A percentile compares a stretch with the other conserved stretches of the same genome.
Conservation (phyloP, 1,284 basidiomycete species). For the Xerocomus nothofagi region DNA sequence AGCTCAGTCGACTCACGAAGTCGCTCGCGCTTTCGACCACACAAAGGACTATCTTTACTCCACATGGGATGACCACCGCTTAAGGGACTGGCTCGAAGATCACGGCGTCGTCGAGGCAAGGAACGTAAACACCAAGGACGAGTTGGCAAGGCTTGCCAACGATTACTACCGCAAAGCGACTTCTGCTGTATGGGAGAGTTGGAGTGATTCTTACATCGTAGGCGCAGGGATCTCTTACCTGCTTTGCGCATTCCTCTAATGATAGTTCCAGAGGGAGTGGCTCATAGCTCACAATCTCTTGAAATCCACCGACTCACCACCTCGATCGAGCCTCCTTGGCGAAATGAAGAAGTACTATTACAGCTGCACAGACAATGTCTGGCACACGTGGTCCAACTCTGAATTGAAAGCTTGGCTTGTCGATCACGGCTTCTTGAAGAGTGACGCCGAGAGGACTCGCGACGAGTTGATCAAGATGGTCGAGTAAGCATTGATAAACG, state of each 20-base stretch:
- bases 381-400: slow-evolving; percentile 69
- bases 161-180: slow-evolving; percentile 64
- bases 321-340: slow-evolving; percentile 65
- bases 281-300: slow-evolving; percentile 67
- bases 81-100: slow-evolving; percentile 71
- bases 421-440: slow-evolving; percentile 66
- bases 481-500: slow-evolving; percentile 40
- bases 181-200: slow-evolving; percentile 75
- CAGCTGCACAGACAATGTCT: slow-evolving; percentile 56
- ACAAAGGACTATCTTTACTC: slow-evolving; percentile 86
- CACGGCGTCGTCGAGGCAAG: slow-evolving; percentile 73
- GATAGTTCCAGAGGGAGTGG: slow-evolving; percentile 66
- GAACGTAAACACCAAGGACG: slow-evolving; percentile 60
- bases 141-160: slow-evolving; percentile 68
- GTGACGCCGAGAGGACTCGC: slow-evolving; percentile 65
- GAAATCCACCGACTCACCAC: slow-evolving; percentile 16
- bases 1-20: slow-evolving; percentile 58
- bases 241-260: not conserved
- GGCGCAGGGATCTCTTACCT: slow-evolving; percentile 20
- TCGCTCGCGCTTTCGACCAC: slow-evolving; percentile 61
- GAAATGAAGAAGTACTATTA: slow-evolving; percentile 85
- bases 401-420: slow-evolving; percentile 72
- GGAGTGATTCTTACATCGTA: slow-evolving; percentile 85
- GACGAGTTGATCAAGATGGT: slow-evolving; percentile 80
- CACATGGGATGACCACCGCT: slow-evolving; percentile 78